Conservation (phyloP, 805 yeast genomes). For the Saccharomycopsis fermentans region DNA sequence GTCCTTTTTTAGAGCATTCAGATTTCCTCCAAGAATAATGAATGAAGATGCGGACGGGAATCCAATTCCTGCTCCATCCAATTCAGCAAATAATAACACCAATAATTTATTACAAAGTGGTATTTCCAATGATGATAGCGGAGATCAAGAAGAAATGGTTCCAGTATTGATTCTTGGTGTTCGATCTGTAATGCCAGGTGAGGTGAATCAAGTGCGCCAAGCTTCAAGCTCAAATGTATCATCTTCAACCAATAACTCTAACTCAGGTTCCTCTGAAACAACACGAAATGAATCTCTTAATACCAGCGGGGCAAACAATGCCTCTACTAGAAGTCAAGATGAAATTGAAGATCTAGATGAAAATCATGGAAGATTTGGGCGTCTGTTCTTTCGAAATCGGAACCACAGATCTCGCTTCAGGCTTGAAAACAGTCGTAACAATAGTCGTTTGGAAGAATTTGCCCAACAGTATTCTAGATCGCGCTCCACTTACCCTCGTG, state of each 20-base stretch:
- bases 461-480: constrained; percentile 13
- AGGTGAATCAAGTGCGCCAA: constrained; percentile 10
- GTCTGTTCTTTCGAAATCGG: constrained; percentile 17
- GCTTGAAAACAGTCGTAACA: constrained; percentile 15
- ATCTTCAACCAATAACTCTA: neutral
- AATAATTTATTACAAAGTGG: neutral
- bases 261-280: neutral
- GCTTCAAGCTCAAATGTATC: neutral
- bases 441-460: constrained; percentile 15
- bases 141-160: constrained; percentile 21
- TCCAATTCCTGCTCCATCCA: neutral
- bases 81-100: neutral
- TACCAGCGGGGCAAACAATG: neutral
- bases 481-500: neutral
- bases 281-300: neutral
- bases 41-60: neutral
- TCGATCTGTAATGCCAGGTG: constrained; percentile 27
- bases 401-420: constrained; percentile 16
- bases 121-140: neutral
- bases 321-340: neutral
- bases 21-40: constrained; percentile 25
- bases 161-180: constrained; percentile 44
- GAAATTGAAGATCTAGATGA: neutral
- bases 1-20: constrained; percentile 35
- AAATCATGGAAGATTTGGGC: constrained; percentile 6